Base-by-base conservation (phyloP, 257 asterid species). In the Eustoma russellianum region DNA sequence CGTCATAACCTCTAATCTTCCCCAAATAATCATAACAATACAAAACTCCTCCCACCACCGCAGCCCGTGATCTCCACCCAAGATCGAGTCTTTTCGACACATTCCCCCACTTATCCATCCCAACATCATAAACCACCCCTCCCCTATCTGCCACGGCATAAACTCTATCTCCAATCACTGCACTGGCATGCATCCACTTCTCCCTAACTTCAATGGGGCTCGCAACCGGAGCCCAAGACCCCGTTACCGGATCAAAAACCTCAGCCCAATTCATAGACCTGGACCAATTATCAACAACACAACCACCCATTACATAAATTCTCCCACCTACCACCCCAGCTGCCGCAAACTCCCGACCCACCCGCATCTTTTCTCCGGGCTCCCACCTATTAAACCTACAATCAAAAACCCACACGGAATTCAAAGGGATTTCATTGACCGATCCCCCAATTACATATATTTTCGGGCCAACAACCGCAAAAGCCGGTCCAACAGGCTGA, bases 141-240 rank as follows among this genome's bases (percentile, higher is more conserved):
- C 98, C 96, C 56, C 95, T 77, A 61, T 86, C 98, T 9, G 94
- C 96, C 96, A 91, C 80, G 0, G 89, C 95, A 28, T 82, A 91
- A 7, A 91, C 52, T 44, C 38, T 87, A 15, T 65, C 67, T 35
- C 79, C 91, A 3, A 87, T 65, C 56, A 91, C 66, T 2, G 94
- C 88, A 41, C 92, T 82, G 4, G 89, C 96, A 74, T 86, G 96
- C 96, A 91, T 91, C 98, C 98, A 84, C 52, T 84, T 91, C 47
- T 79, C 89, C 85, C 91, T 82, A 48, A 82, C 66, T 69, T 86
- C 96, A 57, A 79, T 69, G 2, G 70, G 84, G 70, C 96, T 81
- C 14, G 85, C 87, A 13, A 91, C 64, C 6, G 89, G 63, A 0
- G 57, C 34, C 96, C 95, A 86, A 7, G 33, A 34, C 43, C 76